Conservation (phyloP, 257 asterid species). For the Solanum medicagineum region DNA sequence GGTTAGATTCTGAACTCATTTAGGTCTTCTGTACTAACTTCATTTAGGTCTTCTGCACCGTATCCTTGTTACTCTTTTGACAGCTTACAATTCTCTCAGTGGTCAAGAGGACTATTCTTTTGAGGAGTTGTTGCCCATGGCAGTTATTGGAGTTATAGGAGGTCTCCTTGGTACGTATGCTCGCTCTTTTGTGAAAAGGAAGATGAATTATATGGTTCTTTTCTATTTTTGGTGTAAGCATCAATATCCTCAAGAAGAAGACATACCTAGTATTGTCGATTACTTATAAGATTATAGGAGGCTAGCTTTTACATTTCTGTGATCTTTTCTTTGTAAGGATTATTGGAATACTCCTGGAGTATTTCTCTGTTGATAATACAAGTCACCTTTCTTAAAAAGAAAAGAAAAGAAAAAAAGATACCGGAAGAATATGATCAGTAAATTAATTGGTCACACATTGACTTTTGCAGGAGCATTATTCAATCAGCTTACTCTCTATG, state of each 20-base stretch:
- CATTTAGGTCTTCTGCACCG: constrained; percentile 4
- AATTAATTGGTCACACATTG: constrained; percentile 1
- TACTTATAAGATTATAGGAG: no score
- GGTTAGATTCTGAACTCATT: constrained; percentile 31
- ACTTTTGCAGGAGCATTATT: constrained; percentile 72
- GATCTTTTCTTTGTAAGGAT: no score
- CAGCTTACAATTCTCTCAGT: constrained; percentile 41
- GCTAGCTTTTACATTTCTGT: no score
- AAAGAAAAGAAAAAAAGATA: neutral
- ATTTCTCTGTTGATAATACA: no score
- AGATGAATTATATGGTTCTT: no score
- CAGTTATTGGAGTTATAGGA: constrained; percentile 91
- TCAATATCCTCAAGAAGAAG: no score
- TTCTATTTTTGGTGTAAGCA: no score
- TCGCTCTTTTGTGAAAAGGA: neutral
- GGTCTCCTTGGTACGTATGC: constrained; percentile 85
- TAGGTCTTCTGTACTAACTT: constrained; percentile 2
- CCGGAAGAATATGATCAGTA: neutral
- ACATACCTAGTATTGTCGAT: no score
- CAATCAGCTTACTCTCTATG: constrained; percentile 80
- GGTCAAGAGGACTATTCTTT: constrained; percentile 99
- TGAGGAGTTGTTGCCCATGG: constrained; percentile 93
- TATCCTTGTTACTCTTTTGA: constrained; percentile 3
- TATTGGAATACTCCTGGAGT: no score
- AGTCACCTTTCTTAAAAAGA: no score